Conservation (phyloP, 148 eudicot genomes). For the Amaranthus palmeri region DNA sequence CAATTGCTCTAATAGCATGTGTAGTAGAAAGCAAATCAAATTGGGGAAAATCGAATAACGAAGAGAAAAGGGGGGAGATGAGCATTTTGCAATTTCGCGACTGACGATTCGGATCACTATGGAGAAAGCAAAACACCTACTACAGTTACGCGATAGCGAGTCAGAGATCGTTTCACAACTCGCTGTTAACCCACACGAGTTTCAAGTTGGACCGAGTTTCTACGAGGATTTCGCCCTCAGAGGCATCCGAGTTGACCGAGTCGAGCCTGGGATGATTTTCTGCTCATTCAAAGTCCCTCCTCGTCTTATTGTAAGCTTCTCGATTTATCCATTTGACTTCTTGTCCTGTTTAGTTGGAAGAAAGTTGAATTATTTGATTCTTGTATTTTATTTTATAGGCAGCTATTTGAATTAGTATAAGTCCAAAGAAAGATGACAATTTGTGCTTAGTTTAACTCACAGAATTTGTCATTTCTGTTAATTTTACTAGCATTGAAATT, state of each 20-base stretch:
- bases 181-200: constrained; percentile 43
- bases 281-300: constrained; percentile 69
- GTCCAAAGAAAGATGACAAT: too few relatives aligned
- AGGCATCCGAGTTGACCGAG: constrained; percentile 70
- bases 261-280: constrained; percentile 43
- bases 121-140: constrained; percentile 40
- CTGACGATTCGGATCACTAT: constrained; percentile 8
- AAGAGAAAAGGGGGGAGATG: too few relatives aligned
- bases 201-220: constrained; percentile 44
- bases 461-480: too few relatives aligned
- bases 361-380: background rate
- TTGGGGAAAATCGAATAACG: too few relatives aligned
- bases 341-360: background rate
- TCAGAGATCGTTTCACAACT: constrained; percentile 38
- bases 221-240: constrained; percentile 47
- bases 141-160: constrained; percentile 29
- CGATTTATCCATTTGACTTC: background rate
- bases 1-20: too few relatives aligned
- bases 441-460: too few relatives aligned
- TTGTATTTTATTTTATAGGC: too few relatives aligned
- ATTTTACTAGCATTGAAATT: too few relatives aligned
- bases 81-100: too few relatives aligned
- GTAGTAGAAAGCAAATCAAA: too few relatives aligned
- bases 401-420: too few relatives aligned
- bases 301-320: constrained; percentile 49